Evolutionary conservation across 768 basidiomycete genomes (phyloP), one percentile per base, ranked within the genome.

Genomic region (Tulasnella sp.): DNA sequence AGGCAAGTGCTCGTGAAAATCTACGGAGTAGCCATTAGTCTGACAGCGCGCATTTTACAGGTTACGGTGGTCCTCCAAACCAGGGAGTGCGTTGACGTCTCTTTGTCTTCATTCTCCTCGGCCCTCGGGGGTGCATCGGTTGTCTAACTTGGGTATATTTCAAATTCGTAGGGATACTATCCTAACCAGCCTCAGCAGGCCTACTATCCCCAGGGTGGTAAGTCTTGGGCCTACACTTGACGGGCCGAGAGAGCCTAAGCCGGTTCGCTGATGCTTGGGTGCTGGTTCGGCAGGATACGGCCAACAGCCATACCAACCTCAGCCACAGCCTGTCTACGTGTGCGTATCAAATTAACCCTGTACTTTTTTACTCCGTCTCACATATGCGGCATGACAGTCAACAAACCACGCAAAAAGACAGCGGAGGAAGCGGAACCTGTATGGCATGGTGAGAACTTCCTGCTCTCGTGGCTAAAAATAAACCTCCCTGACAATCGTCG

Each of bases 121-220:
- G 61, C 9, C 61, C 13, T 67, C 61, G 61, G 61, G 44, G 20
- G 26, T 46, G 35, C 16, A 20, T 23, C 26, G 26, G 42, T 29
- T 20, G 42, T 37, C 42, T 70, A 29, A 35, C 37, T 40, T 23
- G 23, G 42, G 10, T 16, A 23, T 42, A 35, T 44, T 26, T 29
- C 26, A 44, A 29, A 26, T 37, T 72, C 32, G 46, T 20, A 77
- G 77, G 77, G 77, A 57, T 77, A 77, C 70, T 77, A 77, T 72
- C 77, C 77, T 48, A 77, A 73, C 46, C 77, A 77, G 71, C 77
- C 77, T 32, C 77, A 77, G 55, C 77, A 77, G 70, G 77, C 77
- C 15, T 77, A 77, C 44, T 55, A 77, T 40, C 75, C 75, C 40
- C 39, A 55, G 26, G 42, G 70, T 20, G 42, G 69, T 77, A 57